These are phyloP conservation scores for Barnettozyma siamensis DNA, from an alignment of 805 yeast species.

Conservation along the genomic window DNA sequence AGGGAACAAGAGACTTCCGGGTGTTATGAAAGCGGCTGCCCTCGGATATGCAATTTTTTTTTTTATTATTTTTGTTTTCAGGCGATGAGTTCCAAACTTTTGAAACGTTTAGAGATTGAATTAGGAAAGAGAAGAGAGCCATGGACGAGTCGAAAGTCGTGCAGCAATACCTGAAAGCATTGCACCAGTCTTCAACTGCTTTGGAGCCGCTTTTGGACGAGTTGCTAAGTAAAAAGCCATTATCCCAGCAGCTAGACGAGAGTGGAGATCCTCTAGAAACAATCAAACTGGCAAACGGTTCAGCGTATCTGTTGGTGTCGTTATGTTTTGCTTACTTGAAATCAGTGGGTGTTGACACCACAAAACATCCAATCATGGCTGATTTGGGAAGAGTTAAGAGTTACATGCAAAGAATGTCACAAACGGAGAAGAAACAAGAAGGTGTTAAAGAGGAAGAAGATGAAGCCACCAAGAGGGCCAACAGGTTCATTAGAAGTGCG, in stretches of 20 bases:
- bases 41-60: too few species aligned
- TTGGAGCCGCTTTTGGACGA: constrained; percentile 33
- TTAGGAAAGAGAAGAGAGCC: too few species aligned
- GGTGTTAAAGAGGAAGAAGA: constrained; percentile 10
- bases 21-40: too few species aligned
- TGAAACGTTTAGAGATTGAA: too few species aligned
- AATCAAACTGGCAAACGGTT: constrained; percentile 25
- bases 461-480: constrained; percentile 36
- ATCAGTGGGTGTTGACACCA: constrained; percentile 50
- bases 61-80: too few species aligned
- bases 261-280: constrained; percentile 1
- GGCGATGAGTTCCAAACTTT: too few species aligned
- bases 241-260: constrained; percentile 22
- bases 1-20: too few species aligned
- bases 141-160: constrained; percentile 43
- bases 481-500: constrained; percentile 40
- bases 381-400: constrained; percentile 62
- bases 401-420: constrained; percentile 54
- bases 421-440: constrained; percentile 17
- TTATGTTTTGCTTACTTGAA: constrained; percentile 55
- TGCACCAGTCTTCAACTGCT: constrained; percentile 33
- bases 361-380: constrained; percentile 54
- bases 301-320: constrained; percentile 50
- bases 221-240: constrained; percentile 23
- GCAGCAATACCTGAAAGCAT: constrained; percentile 29